These are phyloP conservation scores for Ophiostoma sp. DNA, from an alignment of 2,329 filamentous ascomycete genomes.

Conservation along the genomic window DNA sequence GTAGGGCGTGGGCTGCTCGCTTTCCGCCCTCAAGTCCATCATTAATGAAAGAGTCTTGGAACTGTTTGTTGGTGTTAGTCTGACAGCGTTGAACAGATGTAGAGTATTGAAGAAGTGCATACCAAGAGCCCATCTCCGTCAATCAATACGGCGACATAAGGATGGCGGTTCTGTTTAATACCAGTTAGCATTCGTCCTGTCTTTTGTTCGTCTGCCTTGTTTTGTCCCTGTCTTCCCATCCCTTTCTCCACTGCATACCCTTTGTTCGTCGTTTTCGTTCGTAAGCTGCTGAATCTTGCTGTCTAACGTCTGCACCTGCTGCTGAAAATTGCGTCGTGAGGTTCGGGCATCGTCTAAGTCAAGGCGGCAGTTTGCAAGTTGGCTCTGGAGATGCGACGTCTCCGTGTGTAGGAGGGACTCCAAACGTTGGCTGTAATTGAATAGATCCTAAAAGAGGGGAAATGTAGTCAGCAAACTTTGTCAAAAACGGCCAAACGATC, in stretches of 20 bases:
- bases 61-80: constrained; percentile 44
- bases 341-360: constrained; percentile 53
- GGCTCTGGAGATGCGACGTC: constrained; percentile 44
- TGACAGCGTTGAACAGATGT: background rate
- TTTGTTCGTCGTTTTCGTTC: constrained; percentile 46
- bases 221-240: too few species aligned
- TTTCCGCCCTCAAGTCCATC: constrained; percentile 58
- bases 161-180: constrained; percentile 50
- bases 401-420: constrained; percentile 48
- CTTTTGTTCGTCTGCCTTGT: background rate
- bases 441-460: constrained; percentile 44
- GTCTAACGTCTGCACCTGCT: constrained; percentile 46
- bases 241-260: constrained; percentile 39
- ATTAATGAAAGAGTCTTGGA: constrained; percentile 55
- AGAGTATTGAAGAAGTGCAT: constrained; percentile 11
- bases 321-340: constrained; percentile 52
- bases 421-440: constrained; percentile 47
- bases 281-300: constrained; percentile 39
- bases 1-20: constrained; percentile 52
- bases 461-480: background rate
- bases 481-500: too few species aligned
- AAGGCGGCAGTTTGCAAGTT: constrained; percentile 48
- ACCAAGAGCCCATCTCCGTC: constrained; percentile 65
- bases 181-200: background rate
- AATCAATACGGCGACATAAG: constrained; percentile 61